A percentile compares a stretch with the other conserved stretches of the same genome.
phyloP scores from a whole-genome alignment of 495 filamentous ascomycete genomes.

The Talaromyces adpressus region DNA sequence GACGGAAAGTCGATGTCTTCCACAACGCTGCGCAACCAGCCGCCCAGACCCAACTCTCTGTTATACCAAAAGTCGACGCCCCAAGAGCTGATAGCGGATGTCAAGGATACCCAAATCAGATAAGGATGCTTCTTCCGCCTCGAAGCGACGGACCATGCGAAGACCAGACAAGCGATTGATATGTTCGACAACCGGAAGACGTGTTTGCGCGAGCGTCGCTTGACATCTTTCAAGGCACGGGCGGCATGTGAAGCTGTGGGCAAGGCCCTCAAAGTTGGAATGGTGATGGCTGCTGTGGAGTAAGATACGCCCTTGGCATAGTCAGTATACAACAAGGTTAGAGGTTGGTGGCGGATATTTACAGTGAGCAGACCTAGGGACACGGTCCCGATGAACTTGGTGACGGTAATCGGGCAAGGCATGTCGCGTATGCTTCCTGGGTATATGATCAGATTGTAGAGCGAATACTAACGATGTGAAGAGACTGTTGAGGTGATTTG shows the following conservation, averaged over 20 bases:
- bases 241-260: slow-evolving; percentile 62
- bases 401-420: slow-evolving; percentile 62
- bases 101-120: slow-evolving; percentile 65
- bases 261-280: slow-evolving; percentile 71
- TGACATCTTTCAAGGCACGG: slow-evolving; percentile 56
- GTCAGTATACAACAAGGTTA: slow-evolving; percentile 7
- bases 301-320: slow-evolving; percentile 69
- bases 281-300: slow-evolving; percentile 61
- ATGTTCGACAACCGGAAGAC: slow-evolving; percentile 53
- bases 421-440: slow-evolving; percentile 37
- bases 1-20: slow-evolving; percentile 22
- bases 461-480: too few species aligned
- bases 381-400: slow-evolving; percentile 86
- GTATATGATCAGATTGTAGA: not conserved
- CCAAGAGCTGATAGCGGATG: slow-evolving; percentile 48
- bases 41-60: slow-evolving; percentile 24
- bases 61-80: slow-evolving; percentile 49
- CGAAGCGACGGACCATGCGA: slow-evolving; percentile 69
- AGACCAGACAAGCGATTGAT: slow-evolving; percentile 54
- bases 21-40: slow-evolving; percentile 19
- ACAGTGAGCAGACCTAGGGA: slow-evolving; percentile 83
- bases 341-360: slow-evolving; percentile 24
- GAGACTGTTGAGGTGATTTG: not conserved
- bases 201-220: slow-evolving; percentile 50
- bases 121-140: slow-evolving; percentile 70